Conservation (phyloP, 306 rosid genomes). For the Corylus avellana region DNA sequence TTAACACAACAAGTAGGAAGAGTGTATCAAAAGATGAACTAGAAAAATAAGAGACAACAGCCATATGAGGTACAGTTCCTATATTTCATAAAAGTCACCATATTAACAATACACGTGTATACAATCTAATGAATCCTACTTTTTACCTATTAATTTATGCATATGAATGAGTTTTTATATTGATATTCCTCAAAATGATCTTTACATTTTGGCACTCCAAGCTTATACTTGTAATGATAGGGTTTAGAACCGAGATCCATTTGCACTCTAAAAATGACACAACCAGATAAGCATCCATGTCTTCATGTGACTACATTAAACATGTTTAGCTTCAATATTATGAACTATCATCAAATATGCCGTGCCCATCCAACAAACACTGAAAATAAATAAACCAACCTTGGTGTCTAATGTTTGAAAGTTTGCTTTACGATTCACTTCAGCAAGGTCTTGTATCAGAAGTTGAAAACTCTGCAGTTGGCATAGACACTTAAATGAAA, state of each 20-base stretch:
- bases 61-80: not conserved
- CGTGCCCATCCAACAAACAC: not conserved
- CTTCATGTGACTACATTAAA: not conserved
- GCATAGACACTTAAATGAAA: conserved; percentile 15
- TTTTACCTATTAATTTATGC: too few species aligned
- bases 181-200: not conserved
- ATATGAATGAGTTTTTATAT: not conserved
- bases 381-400: conserved; percentile 47
- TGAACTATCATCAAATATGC: not conserved
- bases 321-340: not conserved
- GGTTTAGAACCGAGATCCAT: not conserved
- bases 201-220: not conserved
- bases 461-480: conserved; percentile 56
- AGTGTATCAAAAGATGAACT: not conserved
- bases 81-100: too few species aligned
- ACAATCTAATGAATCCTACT: too few species aligned
- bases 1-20: not conserved
- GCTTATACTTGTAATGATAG: not conserved
- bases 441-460: conserved; percentile 62
- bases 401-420: conserved; percentile 40
- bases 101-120: too few species aligned
- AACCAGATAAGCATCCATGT: not conserved
- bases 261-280: not conserved
- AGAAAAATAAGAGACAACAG: not conserved
- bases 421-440: conserved; percentile 41